A percentile compares a stretch with the other conserved stretches of the same genome.
phyloP scores from a whole-genome alignment of 2,329 filamentous ascomycete genomes.

The Alternaria burnsii region DNA sequence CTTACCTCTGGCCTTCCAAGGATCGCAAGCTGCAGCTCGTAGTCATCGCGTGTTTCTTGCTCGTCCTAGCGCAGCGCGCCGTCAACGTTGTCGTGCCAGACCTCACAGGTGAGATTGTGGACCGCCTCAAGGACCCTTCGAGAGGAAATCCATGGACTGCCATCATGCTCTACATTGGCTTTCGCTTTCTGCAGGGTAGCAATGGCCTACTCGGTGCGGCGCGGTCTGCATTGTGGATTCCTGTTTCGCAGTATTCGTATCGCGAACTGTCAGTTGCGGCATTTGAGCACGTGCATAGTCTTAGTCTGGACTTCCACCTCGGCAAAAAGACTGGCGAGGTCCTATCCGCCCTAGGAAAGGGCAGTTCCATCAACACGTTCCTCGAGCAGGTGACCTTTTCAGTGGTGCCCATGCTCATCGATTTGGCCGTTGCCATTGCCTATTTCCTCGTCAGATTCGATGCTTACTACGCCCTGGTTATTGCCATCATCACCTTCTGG shows the following conservation, averaged over 20 bases:
- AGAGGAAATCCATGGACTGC: constrained; percentile 73
- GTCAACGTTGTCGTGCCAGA: constrained; percentile 87
- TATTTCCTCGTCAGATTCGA: constrained; percentile 84
- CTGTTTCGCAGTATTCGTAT: constrained; percentile 96
- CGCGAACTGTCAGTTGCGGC: constrained; percentile 91
- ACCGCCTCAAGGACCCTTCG: constrained; percentile 67
- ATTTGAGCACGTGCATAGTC: constrained; percentile 95
- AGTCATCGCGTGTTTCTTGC: constrained; percentile 80
- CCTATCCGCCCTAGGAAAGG: constrained; percentile 93
- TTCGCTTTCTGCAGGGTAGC: constrained; percentile 83
- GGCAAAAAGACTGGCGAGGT: constrained; percentile 97
- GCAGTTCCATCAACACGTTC: constrained; percentile 94
- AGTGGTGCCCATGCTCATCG: constrained; percentile 92
- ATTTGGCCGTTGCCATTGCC: constrained; percentile 83
- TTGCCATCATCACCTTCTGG: constrained; percentile 90
- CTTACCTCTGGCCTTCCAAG: constrained; percentile 94
- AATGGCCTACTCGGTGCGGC: constrained; percentile 86
- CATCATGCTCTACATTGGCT: constrained; percentile 79
- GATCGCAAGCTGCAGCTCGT: constrained; percentile 76
- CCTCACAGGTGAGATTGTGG: constrained; percentile 82
- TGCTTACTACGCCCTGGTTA: constrained; percentile 87
- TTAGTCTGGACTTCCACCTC: constrained; percentile 95
- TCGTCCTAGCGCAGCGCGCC: constrained; percentile 81
- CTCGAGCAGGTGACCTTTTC: constrained; percentile 96
- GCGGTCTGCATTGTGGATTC: constrained; percentile 90